A percentile compares a stretch with the other conserved stretches of the same genome.
These are phyloP conservation scores for Sphaerulina musiva DNA, from an alignment of 2,329 filamentous ascomycete species.

Conservation along the genomic window DNA sequence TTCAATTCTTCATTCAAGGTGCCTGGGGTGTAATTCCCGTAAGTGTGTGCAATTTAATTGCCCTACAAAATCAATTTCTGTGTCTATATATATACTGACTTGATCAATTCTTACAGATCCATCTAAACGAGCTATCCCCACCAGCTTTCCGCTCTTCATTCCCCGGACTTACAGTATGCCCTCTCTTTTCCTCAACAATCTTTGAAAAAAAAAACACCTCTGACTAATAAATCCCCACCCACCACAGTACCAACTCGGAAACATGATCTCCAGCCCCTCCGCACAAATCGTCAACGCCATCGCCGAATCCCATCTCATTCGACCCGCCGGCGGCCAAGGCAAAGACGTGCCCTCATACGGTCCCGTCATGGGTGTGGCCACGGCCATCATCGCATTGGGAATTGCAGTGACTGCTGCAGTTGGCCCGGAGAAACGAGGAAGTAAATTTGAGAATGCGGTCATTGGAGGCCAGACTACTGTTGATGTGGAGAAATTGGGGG, in stretches of 20 bases:
- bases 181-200: not conserved
- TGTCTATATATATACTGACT: not conserved
- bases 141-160: conserved; percentile 64
- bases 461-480: conserved; percentile 20
- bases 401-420: conserved; percentile 62
- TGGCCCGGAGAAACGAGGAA: conserved; percentile 67
- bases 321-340: conserved; percentile 42
- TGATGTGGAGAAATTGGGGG: conserved; percentile 13
- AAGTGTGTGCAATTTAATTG: not conserved
- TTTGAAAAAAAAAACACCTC: not conserved
- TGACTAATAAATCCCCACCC: conserved; percentile 44
- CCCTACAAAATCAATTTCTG: not conserved
- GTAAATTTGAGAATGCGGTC: conserved; percentile 58
- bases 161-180: conserved; percentile 44
- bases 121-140: conserved; percentile 67
- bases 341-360: conserved; percentile 62
- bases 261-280: conserved; percentile 65
- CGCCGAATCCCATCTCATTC: conserved; percentile 56
- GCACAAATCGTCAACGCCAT: conserved; percentile 74
- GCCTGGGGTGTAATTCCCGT: conserved; percentile 60
- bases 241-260: conserved; percentile 59
- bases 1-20: conserved; percentile 61
- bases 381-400: conserved; percentile 66
- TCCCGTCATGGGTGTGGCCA: conserved; percentile 67
- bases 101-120: conserved; percentile 40